Evolutionary conservation across 495 filamentous ascomycete species (phyloP), one percentile per base, ranked within the genome.

Genomic region (Talaromyces nanjingensis): DNA sequence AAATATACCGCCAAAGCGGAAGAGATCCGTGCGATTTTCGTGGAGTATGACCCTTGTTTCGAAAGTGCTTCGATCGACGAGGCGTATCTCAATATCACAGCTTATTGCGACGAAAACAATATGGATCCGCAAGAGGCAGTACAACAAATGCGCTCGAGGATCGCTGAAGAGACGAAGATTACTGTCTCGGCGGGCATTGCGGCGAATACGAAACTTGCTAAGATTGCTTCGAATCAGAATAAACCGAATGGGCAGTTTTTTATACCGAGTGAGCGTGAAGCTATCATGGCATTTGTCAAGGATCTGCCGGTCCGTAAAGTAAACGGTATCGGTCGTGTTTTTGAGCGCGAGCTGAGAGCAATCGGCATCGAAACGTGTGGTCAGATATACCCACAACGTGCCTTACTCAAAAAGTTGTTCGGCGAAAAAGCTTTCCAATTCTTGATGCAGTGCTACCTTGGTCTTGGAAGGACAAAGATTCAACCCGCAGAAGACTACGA

Each of bases 171-270:
- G 65, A 89, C 91, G 0, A 86, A 88, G 39, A 88, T 99, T 54
- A 96, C 92, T 18, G 86, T 99, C 16, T 97, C 93, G 11, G 94
- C 96, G 0, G 94, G 94, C 8, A 96, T 99, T 63, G 96, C 90
- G 0, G 87, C 91, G 2, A 99, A 98, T 73, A 87, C 92, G 2
- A 93, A 90, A 69, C 79, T 99, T 5, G 93, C 96, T 20, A 99
- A 98, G 75, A 96, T 99, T 31, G 87, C 87, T 59, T 96, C 91
- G 18, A 98, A 99, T 69, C 84, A 85, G 66, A 97, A 98, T 75
- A 98, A 99, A 69, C 94, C 94, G 3, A 96, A 99, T 65, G 96
- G 94, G 0, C 96, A 98, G 69, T 98, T 89, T 65, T 70, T 81
- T 8, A 78, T 98, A 5, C 83, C 88, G 0, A 89, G 82, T 61